Conservation (phyloP, 2,329 filamentous ascomycete genomes). For the Madurella fahalii region DNA sequence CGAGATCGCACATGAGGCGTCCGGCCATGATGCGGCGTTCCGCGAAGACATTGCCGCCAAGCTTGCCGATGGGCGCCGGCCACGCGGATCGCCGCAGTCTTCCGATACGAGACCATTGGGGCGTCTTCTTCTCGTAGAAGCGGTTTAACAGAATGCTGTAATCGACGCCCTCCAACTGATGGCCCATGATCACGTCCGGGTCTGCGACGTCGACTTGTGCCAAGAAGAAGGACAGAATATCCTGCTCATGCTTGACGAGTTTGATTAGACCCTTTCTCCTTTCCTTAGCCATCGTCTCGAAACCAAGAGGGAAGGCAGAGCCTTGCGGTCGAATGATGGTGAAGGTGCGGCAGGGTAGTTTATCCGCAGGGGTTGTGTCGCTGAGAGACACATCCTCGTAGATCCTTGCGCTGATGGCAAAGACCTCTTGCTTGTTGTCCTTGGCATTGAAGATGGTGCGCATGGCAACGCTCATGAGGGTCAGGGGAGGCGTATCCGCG, state of each 20-base stretch:
- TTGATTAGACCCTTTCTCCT: conserved; percentile 74
- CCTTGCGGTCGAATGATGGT: conserved; percentile 82
- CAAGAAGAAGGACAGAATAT: conserved; percentile 82
- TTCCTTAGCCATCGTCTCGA: conserved; percentile 69
- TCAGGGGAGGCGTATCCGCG: conserved; percentile 78
- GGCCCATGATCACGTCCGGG: conserved; percentile 89
- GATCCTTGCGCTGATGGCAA: conserved; percentile 84
- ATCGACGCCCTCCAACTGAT: conserved; percentile 95
- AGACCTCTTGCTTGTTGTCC: conserved; percentile 93
- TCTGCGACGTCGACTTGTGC: conserved; percentile 84
- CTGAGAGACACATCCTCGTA: conserved; percentile 86
- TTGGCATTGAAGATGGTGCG: conserved; percentile 84
- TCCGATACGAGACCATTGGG: conserved; percentile 91
- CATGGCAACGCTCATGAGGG: conserved; percentile 90
- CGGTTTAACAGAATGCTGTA: conserved; percentile 87
- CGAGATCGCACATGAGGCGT: conserved; percentile 85
- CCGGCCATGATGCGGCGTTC: conserved; percentile 88
- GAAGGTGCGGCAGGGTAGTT: conserved; percentile 84
- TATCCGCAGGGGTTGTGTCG: conserved; percentile 84
- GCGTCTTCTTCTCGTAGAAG: conserved; percentile 83
- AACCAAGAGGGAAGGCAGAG: conserved; percentile 75
- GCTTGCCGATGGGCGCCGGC: conserved; percentile 82
- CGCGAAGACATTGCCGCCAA: conserved; percentile 85
- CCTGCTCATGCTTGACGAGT: conserved; percentile 76
- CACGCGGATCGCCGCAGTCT: conserved; percentile 78